These are phyloP conservation scores for Spergularia azorica DNA, from an alignment of 179 eudicot species.

Conservation along the genomic window DNA sequence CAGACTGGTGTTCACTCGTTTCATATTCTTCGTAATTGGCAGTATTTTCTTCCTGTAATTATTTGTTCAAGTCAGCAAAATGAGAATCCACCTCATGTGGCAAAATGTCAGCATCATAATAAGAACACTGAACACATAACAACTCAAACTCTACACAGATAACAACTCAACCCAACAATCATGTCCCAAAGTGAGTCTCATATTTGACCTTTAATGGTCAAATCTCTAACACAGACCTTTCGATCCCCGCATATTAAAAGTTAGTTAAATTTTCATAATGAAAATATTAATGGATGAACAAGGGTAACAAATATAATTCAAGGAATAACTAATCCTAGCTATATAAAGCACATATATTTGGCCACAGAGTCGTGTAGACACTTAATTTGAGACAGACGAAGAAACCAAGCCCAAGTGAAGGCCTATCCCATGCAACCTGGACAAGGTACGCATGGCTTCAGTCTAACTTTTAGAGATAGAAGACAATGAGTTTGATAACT, in stretches of 20 bases:
- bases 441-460: background rate
- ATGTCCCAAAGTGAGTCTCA: too few species aligned
- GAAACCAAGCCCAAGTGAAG: background rate
- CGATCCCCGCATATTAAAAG: too few species aligned
- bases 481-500: background rate
- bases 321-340: too few species aligned
- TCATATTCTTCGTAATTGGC: conserved; percentile 48
- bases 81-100: background rate
- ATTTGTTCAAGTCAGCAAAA: background rate
- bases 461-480: too few species aligned
- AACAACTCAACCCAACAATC: background rate
- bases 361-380: too few species aligned
- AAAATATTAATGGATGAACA: too few species aligned
- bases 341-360: conserved; percentile 14
- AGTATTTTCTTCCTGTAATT: conserved; percentile 49
- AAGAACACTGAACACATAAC: background rate
- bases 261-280: too few species aligned
- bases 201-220: too few species aligned
- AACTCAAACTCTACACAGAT: background rate
- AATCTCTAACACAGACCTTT: too few species aligned
- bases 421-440: conserved; percentile 2
- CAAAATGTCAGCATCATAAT: background rate
- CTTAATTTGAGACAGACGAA: too few species aligned
- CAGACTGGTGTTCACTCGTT: conserved; percentile 38
- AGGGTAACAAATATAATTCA: too few species aligned